Evolutionary conservation across 495 filamentous ascomycete species (phyloP).

Genomic region (Neurospora pannonica): DNA sequence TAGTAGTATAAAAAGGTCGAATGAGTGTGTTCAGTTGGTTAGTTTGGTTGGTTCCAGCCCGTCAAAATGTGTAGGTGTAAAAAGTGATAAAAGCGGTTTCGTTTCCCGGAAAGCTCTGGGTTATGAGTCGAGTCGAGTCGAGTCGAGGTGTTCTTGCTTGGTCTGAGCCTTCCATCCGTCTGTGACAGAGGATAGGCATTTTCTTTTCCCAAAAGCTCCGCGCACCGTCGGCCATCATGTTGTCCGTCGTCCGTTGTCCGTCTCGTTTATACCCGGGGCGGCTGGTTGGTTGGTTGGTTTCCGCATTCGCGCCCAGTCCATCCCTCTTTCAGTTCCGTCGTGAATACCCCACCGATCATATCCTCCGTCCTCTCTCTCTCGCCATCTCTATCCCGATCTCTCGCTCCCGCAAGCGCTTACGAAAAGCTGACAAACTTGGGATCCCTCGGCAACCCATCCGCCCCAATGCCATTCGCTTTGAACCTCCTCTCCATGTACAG

Average conservation of each 20-base stretch:
- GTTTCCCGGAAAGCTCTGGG: background rate
- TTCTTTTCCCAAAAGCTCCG: background rate
- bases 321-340: background rate
- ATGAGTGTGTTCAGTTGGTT: background rate
- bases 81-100: background rate
- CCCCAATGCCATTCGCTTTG: slow-evolving; percentile 73
- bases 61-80: background rate
- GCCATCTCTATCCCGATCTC: background rate
- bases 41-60: background rate
- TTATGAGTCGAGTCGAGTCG: background rate
- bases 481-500: slow-evolving; percentile 79
- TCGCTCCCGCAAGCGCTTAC: slow-evolving; percentile 20
- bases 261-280: background rate
- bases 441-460: slow-evolving; percentile 81
- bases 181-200: background rate
- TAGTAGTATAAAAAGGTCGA: background rate
- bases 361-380: background rate
- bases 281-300: background rate
- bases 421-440: slow-evolving; percentile 94
- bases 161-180: background rate
- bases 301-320: background rate
- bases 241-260: background rate
- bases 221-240: background rate
- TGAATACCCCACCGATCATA: background rate
- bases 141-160: background rate